Base-by-base conservation (phyloP, 1,139 yeast species). In the Eremothecium sinecaudum region DNA sequence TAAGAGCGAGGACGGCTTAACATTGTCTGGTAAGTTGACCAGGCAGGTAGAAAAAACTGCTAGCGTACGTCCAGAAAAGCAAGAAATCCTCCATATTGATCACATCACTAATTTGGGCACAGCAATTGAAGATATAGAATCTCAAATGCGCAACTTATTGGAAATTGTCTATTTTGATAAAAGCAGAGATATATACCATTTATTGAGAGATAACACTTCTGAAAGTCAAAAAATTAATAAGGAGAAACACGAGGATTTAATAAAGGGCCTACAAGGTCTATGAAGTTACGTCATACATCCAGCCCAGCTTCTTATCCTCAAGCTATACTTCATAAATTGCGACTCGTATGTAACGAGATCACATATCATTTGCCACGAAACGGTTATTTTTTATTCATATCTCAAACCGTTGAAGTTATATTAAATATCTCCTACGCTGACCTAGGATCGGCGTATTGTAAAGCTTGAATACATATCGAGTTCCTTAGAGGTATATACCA, bases 91-190 rank as follows among this genome's bases (percentile, higher is more conserved):
- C 18, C 39, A 43, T 15, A 38, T 40, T 8, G 70, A 77, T 19
- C 97, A 90, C 56, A 71, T 90, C 41, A 75, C 86, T 33, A 86
- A 87, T 51, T 64, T 90, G 46, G 98, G 98, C 17, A 67, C 80
- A 2, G 59, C 87, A 50, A 72, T 90, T 18, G 98, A 90, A 59
- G 94, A 84, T 45, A 71, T 84, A 34, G 98, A 90, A 61, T 76
- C 81, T 45, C 84, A 80, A 56, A 67, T 90, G 63, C 73, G 98
- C 59, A 83, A 81, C 50, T 66, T 82, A 61, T 68, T 90, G 42
- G 94, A 87, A 56, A 94, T 84, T 44, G 97, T 90, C 18, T 90
- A 90, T 57, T 90, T 90, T 54, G 97, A 93, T 51, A 90, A 90
- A 63, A 82, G 94, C 23, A 77, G 83, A 53, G 96, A 87, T 53